Percentiles rank a stretch among this genome's conserved stretches.
phyloP scores from a whole-genome alignment of 805 yeast genomes.

The Lachancea fermentati region DNA sequence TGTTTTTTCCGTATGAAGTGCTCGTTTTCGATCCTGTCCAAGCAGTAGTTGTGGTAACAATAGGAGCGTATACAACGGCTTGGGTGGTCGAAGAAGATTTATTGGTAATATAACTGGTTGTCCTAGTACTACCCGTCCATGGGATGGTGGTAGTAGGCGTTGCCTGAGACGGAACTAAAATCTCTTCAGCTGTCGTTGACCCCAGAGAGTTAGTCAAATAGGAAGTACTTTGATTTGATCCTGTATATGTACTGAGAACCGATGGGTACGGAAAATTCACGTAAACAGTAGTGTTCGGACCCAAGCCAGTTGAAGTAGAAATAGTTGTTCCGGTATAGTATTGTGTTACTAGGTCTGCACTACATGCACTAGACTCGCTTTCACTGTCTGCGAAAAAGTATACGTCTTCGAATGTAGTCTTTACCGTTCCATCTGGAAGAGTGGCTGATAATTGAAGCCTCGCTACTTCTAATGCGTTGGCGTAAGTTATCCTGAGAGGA shows the following conservation, averaged over 20 bases:
- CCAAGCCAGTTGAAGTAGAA: slow-evolving; percentile 2
- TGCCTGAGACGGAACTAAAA: slow-evolving; percentile 1
- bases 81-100: slow-evolving; percentile 1
- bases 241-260: background rate
- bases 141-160: slow-evolving; percentile 3
- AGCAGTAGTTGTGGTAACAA: slow-evolving; percentile 1
- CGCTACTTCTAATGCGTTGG: slow-evolving; percentile 9
- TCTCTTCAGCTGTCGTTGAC: slow-evolving; percentile 3
- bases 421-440: slow-evolving; percentile 10
- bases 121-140: slow-evolving; percentile 2
- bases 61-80: slow-evolving; percentile 1
- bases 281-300: slow-evolving; percentile 3
- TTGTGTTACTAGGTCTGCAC: background rate
- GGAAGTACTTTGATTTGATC: background rate
- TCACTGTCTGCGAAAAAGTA: slow-evolving; percentile 7
- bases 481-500: slow-evolving; percentile 18
- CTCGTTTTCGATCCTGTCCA: slow-evolving; percentile 1
- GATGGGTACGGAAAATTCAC: slow-evolving; percentile 1
- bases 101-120: slow-evolving; percentile 2
- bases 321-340: slow-evolving; percentile 1
- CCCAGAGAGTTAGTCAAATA: slow-evolving; percentile 3
- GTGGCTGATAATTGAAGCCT: slow-evolving; percentile 8
- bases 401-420: slow-evolving; percentile 9
- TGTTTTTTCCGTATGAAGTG: slow-evolving; percentile 6
- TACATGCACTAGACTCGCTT: slow-evolving; percentile 1